Percentiles rank a stretch among this genome's conserved stretches.
phyloP scores from a whole-genome alignment of 345 rosid species.

The Populus euphratica region DNA sequence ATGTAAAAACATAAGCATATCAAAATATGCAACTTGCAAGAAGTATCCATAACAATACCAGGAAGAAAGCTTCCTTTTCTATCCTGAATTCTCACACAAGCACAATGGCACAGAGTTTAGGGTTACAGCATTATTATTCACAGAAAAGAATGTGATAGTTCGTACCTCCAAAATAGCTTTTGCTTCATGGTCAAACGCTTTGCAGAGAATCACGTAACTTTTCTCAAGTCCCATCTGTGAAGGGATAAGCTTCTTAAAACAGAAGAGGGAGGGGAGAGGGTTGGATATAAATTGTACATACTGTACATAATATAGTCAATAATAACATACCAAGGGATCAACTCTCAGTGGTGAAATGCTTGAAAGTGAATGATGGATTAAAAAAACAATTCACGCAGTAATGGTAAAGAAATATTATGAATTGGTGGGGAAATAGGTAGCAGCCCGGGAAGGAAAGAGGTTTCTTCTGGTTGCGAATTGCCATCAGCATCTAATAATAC shows the following conservation, averaged over 20 bases:
- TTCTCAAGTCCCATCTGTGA: conserved; percentile 44
- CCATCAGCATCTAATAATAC: not conserved
- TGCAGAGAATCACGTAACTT: conserved; percentile 89
- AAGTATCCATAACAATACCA: not conserved
- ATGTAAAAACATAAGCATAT: no score
- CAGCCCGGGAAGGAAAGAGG: not conserved
- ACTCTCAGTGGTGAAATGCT: conserved; percentile 79
- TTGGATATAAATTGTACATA: conserved; percentile 9
- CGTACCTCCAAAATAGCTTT: conserved; percentile 62
- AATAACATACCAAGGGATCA: conserved; percentile 51
- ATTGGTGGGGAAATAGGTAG: not conserved
- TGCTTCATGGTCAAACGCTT: conserved; percentile 65
- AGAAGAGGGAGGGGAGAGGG: no score
- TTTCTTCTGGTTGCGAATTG: not conserved
- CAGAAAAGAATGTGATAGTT: not conserved
- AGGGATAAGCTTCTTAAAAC: not conserved
- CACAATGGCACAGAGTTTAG: not conserved
- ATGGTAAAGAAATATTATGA: not conserved
- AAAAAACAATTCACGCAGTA: not conserved
- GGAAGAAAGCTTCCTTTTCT: not conserved
- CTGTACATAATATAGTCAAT: not conserved
- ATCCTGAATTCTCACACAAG: not conserved
- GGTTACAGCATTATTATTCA: not conserved
- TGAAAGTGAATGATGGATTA: conserved; percentile 18
- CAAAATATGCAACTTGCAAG: not conserved